phyloP scores from a whole-genome alignment of 345 rosid species.

The Euphorbia lathyris region DNA sequence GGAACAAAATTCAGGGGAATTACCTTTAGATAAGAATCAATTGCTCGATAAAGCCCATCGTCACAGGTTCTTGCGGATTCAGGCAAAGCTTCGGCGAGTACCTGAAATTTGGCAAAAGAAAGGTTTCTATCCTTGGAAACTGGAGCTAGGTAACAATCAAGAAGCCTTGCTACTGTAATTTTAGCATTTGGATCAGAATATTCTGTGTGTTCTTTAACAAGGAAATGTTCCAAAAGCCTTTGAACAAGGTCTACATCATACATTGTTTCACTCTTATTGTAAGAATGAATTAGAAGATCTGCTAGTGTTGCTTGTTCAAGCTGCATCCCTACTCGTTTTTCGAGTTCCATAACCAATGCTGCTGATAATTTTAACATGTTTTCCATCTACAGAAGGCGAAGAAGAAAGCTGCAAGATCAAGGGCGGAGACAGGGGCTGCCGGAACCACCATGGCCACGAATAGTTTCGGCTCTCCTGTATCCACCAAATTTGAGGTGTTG shows the following conservation, averaged over 20 bases:
- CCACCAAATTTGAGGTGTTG: too few relatives aligned
- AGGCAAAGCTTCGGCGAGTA: conserved; percentile 91
- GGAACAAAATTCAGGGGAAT: not conserved
- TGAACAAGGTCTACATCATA: conserved; percentile 94
- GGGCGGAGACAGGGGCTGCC: too few relatives aligned
- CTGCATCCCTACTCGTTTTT: conserved; percentile 95
- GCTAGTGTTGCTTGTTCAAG: conserved; percentile 85
- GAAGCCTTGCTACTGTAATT: conserved; percentile 95
- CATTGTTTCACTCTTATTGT: conserved; percentile 58
- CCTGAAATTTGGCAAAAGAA: conserved; percentile 82
- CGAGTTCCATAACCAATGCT: conserved; percentile 83
- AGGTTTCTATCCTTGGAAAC: conserved; percentile 92
- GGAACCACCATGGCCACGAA: too few relatives aligned
- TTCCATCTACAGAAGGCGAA: conserved; percentile 71
- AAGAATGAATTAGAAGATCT: conserved; percentile 78
- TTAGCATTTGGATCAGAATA: conserved; percentile 71
- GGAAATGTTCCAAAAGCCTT: conserved; percentile 89
- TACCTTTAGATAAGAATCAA: conserved; percentile 81
- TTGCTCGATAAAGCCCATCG: conserved; percentile 92
- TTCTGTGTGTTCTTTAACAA: conserved; percentile 84
- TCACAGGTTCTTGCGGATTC: conserved; percentile 96
- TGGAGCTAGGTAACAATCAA: conserved; percentile 93
- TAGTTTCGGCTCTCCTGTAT: too few relatives aligned
- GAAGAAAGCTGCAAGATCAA: conserved; percentile 91
- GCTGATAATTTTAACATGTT: conserved; percentile 84